A percentile compares a stretch with the other conserved stretches of the same genome.
These are phyloP conservation scores for Suhomyces kilbournensis DNA, from an alignment of 805 yeast genomes.

Conservation along the genomic window DNA sequence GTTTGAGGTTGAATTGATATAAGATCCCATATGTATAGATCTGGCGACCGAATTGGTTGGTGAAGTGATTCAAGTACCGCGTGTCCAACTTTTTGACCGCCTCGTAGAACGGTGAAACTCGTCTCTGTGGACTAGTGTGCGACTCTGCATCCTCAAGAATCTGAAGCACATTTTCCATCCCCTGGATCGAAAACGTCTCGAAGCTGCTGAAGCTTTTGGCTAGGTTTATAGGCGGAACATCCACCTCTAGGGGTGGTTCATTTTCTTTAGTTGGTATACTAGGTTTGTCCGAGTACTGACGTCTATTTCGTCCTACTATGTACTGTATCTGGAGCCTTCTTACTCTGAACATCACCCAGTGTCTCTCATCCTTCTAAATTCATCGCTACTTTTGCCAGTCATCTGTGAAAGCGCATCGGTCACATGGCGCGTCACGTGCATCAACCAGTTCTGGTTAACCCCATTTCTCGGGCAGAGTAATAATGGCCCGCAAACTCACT, in stretches of 20 bases:
- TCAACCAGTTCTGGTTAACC: no score
- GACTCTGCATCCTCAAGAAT: slow-evolving; percentile 12
- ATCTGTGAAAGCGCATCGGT: no score
- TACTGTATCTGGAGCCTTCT: neutral
- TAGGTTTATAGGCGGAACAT: slow-evolving; percentile 5
- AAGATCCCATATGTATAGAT: slow-evolving; percentile 8
- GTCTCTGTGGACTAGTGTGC: neutral
- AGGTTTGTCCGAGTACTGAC: neutral
- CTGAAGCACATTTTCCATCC: slow-evolving; percentile 13
- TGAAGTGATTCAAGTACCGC: slow-evolving; percentile 11
- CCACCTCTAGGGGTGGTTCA: neutral
- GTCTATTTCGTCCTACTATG: neutral
- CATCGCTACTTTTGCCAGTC: no score
- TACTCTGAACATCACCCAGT: neutral
- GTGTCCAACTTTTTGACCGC: slow-evolving; percentile 10
- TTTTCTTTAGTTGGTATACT: neutral
- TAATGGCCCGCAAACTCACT: slow-evolving; percentile 71
- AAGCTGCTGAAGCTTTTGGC: neutral
- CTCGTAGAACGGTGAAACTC: slow-evolving; percentile 6
- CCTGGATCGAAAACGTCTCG: slow-evolving; percentile 8
- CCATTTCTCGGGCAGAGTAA: slow-evolving; percentile 24
- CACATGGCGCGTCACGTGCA: no score
- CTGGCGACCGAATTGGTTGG: slow-evolving; percentile 11
- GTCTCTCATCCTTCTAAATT: no score
- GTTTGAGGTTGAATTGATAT: slow-evolving; percentile 11